These are phyloP conservation scores for Gyrodon lividus DNA, from an alignment of 768 basidiomycete genomes.

Conservation along the genomic window DNA sequence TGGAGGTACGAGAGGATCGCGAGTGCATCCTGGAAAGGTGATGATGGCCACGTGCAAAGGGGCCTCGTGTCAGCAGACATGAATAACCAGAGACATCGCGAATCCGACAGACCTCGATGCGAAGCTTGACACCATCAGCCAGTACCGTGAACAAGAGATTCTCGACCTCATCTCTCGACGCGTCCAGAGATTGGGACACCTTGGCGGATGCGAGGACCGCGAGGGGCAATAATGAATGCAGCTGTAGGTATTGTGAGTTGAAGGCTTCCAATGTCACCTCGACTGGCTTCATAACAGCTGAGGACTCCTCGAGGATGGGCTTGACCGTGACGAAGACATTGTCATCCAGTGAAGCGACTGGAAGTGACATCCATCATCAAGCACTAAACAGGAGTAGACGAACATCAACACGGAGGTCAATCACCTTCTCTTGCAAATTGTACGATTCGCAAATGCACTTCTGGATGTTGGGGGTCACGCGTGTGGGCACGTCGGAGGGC, in stretches of 20 bases:
- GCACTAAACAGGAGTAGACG: not conserved
- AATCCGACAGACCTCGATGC: constrained; percentile 44
- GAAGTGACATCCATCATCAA: not conserved
- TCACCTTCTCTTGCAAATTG: constrained; percentile 59
- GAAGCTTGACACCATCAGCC: constrained; percentile 40
- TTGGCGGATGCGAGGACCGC: constrained; percentile 66
- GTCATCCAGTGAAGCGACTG: constrained; percentile 48
- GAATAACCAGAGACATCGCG: not conserved
- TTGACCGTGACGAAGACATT: constrained; percentile 46
- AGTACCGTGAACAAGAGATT: constrained; percentile 50
- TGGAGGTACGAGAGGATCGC: constrained; percentile 48
- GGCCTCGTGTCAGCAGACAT: not conserved
- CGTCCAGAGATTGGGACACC: constrained; percentile 46
- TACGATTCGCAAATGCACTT: constrained; percentile 68
- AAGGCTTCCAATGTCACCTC: constrained; percentile 60
- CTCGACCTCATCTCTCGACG: constrained; percentile 61
- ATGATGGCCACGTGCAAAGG: not conserved
- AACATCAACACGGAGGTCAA: constrained; percentile 11
- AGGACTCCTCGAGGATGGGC: constrained; percentile 45
- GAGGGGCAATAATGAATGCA: constrained; percentile 45
- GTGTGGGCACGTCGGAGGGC: constrained; percentile 59
- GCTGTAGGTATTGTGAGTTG: constrained; percentile 77
- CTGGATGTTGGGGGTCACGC: constrained; percentile 56
- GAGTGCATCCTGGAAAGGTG: constrained; percentile 48
- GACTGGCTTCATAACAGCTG: constrained; percentile 54